Percentiles rank a stretch among this genome's conserved stretches.
Evolutionary conservation across 2,329 filamentous ascomycete species (phyloP).

Genomic region (Incumbomyces delicatus): DNA sequence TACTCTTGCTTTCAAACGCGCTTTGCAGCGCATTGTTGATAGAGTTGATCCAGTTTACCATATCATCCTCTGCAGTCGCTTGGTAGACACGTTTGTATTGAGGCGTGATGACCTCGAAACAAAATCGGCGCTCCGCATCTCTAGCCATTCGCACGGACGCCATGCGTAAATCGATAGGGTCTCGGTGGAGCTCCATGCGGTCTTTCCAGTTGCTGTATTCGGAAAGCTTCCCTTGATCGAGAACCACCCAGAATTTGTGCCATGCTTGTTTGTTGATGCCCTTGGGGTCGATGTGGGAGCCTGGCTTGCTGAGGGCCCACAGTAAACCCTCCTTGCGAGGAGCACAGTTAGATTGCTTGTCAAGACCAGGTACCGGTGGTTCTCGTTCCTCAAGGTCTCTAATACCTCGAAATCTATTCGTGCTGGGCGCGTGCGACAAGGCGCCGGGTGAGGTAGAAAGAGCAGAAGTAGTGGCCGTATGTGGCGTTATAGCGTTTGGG

Average conservation of each 20-base stretch:
- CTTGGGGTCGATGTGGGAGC: slow-evolving; percentile 89
- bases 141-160: slow-evolving; percentile 92
- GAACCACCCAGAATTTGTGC: slow-evolving; percentile 99
- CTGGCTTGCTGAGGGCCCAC: slow-evolving; percentile 87
- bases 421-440: slow-evolving; percentile 28
- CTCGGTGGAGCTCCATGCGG: slow-evolving; percentile 90
- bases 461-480: slow-evolving; percentile 21
- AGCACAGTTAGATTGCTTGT: slow-evolving; percentile 46
- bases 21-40: slow-evolving; percentile 94
- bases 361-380: slow-evolving; percentile 42
- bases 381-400: slow-evolving; percentile 84
- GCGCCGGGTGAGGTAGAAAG: slow-evolving; percentile 32
- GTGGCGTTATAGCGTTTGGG: slow-evolving; percentile 23
- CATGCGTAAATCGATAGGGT: slow-evolving; percentile 93
- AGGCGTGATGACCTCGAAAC: slow-evolving; percentile 96
- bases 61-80: slow-evolving; percentile 93
- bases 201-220: slow-evolving; percentile 99
- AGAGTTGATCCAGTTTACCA: slow-evolving; percentile 90
- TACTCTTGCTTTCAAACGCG: slow-evolving; percentile 73
- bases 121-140: slow-evolving; percentile 88
- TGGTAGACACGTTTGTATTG: slow-evolving; percentile 95
- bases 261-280: slow-evolving; percentile 94
- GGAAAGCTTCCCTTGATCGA: slow-evolving; percentile 91
- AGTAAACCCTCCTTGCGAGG: slow-evolving; percentile 87
- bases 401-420: slow-evolving; percentile 73